A percentile compares a stretch with the other conserved stretches of the same genome.
Conservation (phyloP, 2,329 filamentous ascomycete species). For the Cladosporium sphaerospermum region DNA sequence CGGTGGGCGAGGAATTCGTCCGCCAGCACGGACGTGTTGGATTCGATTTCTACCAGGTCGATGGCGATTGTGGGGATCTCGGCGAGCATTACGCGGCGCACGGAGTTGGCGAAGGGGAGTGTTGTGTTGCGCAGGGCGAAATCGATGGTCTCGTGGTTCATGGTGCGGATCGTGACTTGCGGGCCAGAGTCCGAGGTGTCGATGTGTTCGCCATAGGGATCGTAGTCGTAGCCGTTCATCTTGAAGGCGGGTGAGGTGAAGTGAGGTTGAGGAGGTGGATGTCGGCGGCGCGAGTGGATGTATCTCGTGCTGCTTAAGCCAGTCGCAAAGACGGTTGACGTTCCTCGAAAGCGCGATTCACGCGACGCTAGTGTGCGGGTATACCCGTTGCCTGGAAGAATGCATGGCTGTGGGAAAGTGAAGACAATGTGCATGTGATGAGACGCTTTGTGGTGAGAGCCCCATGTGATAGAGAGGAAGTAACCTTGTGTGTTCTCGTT, state of each 20-base stretch:
- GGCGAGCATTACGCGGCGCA: conserved; percentile 84
- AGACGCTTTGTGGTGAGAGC: too few relatives aligned
- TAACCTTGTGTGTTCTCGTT: too few relatives aligned
- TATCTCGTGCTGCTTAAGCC: background rate
- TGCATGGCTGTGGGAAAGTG: too few relatives aligned
- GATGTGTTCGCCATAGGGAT: conserved; percentile 22
- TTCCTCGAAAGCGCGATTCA: background rate
- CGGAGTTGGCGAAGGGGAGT: conserved; percentile 83
- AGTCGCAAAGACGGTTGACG: background rate
- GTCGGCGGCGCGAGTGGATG: background rate
- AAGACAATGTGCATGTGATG: too few relatives aligned
- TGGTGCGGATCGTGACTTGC: conserved; percentile 43
- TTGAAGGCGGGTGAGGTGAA: background rate
- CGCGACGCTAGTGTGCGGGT: background rate
- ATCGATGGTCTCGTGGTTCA: conserved; percentile 71
- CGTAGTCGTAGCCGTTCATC: conserved; percentile 17
- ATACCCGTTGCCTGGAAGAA: background rate
- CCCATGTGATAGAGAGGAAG: too few relatives aligned
- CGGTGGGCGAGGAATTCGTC: conserved; percentile 95
- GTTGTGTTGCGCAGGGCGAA: conserved; percentile 88
- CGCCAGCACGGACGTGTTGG: conserved; percentile 90
- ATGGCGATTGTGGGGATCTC: conserved; percentile 94
- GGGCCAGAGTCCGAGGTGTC: conserved; percentile 42
- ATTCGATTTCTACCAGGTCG: conserved; percentile 86
- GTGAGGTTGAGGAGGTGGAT: background rate